Conservation (phyloP, 208 protist species). For the Tetramitus jugosus region DNA sequence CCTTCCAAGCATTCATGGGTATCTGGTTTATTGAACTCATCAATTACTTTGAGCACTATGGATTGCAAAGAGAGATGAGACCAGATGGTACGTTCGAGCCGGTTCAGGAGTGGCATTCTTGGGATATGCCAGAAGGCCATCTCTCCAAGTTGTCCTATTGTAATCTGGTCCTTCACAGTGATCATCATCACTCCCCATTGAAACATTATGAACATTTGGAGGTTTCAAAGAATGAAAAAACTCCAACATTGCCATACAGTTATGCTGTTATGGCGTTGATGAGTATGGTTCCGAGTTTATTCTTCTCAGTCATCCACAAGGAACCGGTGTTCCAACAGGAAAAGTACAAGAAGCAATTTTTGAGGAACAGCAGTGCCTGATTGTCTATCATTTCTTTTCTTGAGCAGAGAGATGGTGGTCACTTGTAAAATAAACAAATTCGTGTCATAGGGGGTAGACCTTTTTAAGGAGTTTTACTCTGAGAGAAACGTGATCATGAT, state of each 20-base stretch:
- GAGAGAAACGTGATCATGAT: no score
- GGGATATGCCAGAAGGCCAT: conserved; percentile 27
- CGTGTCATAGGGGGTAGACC: no score
- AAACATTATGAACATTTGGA: conserved; percentile 21
- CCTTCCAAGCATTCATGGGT: conserved; percentile 15
- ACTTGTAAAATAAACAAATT: no score
- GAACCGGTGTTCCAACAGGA: neutral
- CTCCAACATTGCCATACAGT: conserved; percentile 30
- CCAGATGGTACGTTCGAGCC: conserved; percentile 17
- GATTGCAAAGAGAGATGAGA: conserved; percentile 21
- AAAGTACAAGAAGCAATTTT: no score
- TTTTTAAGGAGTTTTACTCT: no score
- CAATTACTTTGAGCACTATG: conserved; percentile 42
- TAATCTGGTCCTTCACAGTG: conserved; percentile 35
- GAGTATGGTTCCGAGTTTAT: conserved; percentile 31
- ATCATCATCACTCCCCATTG: conserved; percentile 30
- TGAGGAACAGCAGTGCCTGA: no score
- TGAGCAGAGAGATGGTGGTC: no score
- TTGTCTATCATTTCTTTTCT: no score
- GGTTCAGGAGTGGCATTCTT: conserved; percentile 31
- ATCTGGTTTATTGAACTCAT: conserved; percentile 33
- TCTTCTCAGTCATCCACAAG: conserved; percentile 28
- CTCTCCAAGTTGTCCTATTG: conserved; percentile 33
- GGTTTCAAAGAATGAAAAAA: neutral
- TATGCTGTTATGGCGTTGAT: conserved; percentile 32